Conservation (phyloP, 2,329 filamentous ascomycete species). For the Trichoderma endophyticum region DNA sequence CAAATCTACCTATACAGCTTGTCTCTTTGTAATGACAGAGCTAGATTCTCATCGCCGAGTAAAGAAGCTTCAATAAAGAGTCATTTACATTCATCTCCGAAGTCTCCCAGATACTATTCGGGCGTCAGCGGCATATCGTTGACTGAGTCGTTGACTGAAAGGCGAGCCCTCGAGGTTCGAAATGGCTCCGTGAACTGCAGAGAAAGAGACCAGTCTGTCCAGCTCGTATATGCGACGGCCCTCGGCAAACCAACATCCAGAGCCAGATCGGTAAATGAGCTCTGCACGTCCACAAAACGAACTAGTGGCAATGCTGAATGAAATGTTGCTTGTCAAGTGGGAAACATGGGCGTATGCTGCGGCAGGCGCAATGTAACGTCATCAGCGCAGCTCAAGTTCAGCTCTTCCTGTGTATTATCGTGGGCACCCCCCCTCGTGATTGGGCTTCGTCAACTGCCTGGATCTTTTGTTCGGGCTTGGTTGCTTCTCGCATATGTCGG, state of each 20-base stretch:
- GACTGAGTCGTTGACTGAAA: background rate
- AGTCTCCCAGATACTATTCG: background rate
- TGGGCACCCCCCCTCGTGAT: background rate
- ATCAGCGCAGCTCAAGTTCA: conserved; percentile 9
- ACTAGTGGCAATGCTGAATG: background rate
- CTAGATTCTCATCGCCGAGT: background rate
- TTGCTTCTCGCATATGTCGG: conserved; percentile 6
- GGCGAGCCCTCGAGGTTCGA: too few relatives aligned
- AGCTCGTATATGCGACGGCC: background rate
- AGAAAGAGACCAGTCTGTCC: background rate
- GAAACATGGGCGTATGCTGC: background rate
- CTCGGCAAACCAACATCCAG: background rate
- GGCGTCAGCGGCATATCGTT: background rate
- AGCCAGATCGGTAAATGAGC: background rate
- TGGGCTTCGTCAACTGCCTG: background rate
- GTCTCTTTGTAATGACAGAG: background rate
- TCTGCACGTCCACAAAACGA: background rate
- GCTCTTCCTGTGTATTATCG: conserved; percentile 1
- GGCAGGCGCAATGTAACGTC: conserved; percentile 1
- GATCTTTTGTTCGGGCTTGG: conserved; percentile 15
- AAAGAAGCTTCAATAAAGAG: background rate
- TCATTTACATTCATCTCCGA: background rate
- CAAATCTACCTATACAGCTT: background rate
- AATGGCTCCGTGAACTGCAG: background rate
- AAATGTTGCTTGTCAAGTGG: background rate